phyloP scores from a whole-genome alignment of 192 early-diverging fungal genomes.

The Backusella tarrabulga region DNA sequence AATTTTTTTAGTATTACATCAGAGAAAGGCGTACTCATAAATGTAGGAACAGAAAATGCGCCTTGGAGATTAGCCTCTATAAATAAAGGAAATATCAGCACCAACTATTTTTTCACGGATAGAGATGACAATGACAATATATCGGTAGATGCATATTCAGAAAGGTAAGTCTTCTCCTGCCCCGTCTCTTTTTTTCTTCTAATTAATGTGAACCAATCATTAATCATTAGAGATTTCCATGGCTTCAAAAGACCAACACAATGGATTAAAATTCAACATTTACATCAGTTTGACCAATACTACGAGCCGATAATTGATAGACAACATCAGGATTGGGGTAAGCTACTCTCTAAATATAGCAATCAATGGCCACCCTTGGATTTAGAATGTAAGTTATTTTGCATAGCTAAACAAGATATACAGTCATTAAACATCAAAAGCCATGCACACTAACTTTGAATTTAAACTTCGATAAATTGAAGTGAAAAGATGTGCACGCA shows the following conservation, averaged over 20 bases:
- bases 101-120: conserved; percentile 5
- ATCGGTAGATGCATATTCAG: not conserved
- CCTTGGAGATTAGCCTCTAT: conserved; percentile 10
- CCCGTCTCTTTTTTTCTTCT: not conserved
- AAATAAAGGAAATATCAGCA: not conserved
- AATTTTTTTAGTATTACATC: not conserved
- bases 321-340: conserved; percentile 46
- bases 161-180: not conserved
- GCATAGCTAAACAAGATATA: not conserved
- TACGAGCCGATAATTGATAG: conserved; percentile 48
- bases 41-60: not conserved
- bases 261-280: conserved; percentile 47
- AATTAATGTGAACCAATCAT: not conserved
- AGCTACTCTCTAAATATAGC: conserved; percentile 39
- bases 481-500: conserved; percentile 70
- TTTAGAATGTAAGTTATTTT: conserved; percentile 38
- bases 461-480: not conserved
- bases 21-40: not conserved
- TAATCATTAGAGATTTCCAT: conserved; percentile 47
- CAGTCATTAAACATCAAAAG: not conserved
- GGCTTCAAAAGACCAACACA: conserved; percentile 54
- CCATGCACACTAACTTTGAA: not conserved
- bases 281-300: conserved; percentile 45
- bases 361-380: conserved; percentile 42
- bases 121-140: not conserved